Conservation (phyloP, 2,329 filamentous ascomycete species). For the Huntiella abstrusa region DNA sequence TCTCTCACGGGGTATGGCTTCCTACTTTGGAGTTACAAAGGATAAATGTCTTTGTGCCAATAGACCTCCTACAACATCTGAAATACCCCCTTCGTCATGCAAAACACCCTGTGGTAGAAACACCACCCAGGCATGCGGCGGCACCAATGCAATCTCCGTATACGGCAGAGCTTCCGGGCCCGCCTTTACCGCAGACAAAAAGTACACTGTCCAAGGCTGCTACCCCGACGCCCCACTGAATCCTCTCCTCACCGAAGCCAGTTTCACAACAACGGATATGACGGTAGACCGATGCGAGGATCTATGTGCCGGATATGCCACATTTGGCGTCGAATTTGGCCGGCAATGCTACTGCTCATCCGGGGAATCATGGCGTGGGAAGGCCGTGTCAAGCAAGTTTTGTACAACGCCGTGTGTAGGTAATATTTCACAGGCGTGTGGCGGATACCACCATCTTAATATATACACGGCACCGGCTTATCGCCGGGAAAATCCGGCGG, state of each 20-base stretch:
- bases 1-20: conserved; percentile 5
- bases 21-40: conserved; percentile 1
- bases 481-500: conserved; percentile 1
- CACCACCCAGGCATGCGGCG: conserved; percentile 2
- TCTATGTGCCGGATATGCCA: conserved; percentile 2
- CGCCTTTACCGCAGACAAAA: background rate
- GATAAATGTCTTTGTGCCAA: conserved; percentile 6
- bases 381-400: conserved; percentile 1
- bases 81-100: background rate
- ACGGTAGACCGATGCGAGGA: conserved; percentile 3
- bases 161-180: conserved; percentile 5
- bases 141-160: background rate
- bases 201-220: conserved; percentile 9
- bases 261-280: background rate
- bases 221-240: background rate
- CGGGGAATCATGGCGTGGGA: conserved; percentile 4
- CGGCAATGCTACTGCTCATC: conserved; percentile 1
- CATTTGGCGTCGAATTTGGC: conserved; percentile 5
- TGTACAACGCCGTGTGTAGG: conserved; percentile 7
- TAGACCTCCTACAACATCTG: background rate
- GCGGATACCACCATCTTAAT: conserved; percentile 3
- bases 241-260: background rate
- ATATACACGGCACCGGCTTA: conserved; percentile 4
- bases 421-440: background rate
- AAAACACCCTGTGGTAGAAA: conserved; percentile 2